Evolutionary conservation across 129 eudicot species (phyloP).

Genomic region (Rutidosis leptorrhynchoides): DNA sequence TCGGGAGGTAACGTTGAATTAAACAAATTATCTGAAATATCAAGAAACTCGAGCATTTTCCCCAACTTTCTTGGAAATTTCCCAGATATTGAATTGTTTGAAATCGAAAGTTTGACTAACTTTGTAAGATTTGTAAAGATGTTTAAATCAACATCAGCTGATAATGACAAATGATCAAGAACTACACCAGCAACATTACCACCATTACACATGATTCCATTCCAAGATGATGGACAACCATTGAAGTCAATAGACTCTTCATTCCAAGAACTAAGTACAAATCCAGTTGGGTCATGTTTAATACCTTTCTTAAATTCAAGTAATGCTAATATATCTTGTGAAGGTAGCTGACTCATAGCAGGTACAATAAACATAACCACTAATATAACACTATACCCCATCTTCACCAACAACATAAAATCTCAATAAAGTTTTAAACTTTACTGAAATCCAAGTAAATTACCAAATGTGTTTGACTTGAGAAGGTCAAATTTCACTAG

Average conservation of each 20-base stretch:
- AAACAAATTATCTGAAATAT: slow-evolving; percentile 70
- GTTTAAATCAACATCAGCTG: slow-evolving; percentile 78
- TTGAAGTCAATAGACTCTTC: slow-evolving; percentile 97
- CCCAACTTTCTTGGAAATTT: slow-evolving; percentile 59
- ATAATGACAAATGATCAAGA: slow-evolving; percentile 67
- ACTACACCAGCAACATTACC: slow-evolving; percentile 96
- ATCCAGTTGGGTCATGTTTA: slow-evolving; percentile 89
- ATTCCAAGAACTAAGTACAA: slow-evolving; percentile 86
- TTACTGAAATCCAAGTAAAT: slow-evolving; percentile 1
- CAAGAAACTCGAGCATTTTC: slow-evolving; percentile 66
- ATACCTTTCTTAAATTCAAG: slow-evolving; percentile 95
- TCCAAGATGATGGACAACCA: slow-evolving; percentile 99
- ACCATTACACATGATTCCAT: slow-evolving; percentile 96
- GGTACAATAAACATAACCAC: slow-evolving; percentile 35
- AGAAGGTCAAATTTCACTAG: neutral
- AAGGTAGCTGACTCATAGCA: slow-evolving; percentile 80
- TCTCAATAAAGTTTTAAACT: slow-evolving; percentile 7
- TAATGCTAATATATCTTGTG: slow-evolving; percentile 82
- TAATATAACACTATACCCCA: slow-evolving; percentile 54
- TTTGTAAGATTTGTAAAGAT: slow-evolving; percentile 75
- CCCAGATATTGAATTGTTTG: slow-evolving; percentile 86
- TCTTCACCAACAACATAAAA: slow-evolving; percentile 25
- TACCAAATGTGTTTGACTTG: neutral
- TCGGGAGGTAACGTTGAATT: slow-evolving; percentile 63
- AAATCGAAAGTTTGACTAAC: slow-evolving; percentile 75